Percentiles rank a stretch among this genome's conserved stretches.
These are phyloP conservation scores for Paxillus ammoniavirescens DNA, from an alignment of 768 basidiomycete species.

Conservation along the genomic window DNA sequence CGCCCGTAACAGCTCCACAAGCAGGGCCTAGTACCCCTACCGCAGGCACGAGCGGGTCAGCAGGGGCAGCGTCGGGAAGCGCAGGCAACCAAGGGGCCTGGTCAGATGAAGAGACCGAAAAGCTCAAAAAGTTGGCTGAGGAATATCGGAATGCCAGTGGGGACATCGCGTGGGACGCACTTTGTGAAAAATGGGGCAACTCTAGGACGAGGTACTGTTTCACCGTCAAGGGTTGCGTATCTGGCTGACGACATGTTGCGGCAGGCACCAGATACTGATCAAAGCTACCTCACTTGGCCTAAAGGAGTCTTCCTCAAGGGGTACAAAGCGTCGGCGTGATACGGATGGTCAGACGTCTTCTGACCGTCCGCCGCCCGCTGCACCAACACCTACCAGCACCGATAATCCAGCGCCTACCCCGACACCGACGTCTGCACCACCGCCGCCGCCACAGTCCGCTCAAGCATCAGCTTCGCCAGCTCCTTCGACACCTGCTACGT, in stretches of 20 bases:
- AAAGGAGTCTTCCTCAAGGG: constrained; percentile 70
- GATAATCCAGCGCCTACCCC: constrained; percentile 18
- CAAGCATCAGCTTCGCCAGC: constrained; percentile 34
- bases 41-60: constrained; percentile 22
- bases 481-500: constrained; percentile 31
- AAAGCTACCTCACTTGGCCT: constrained; percentile 78
- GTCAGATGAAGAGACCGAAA: constrained; percentile 76
- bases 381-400: constrained; percentile 17
- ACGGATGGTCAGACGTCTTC: constrained; percentile 32
- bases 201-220: constrained; percentile 63
- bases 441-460: constrained; percentile 29
- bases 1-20: constrained; percentile 20
- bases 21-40: constrained; percentile 27
- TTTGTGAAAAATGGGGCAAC: constrained; percentile 71
- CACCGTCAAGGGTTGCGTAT: neutral
- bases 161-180: constrained; percentile 76
- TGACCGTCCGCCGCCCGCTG: constrained; percentile 21
- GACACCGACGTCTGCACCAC: constrained; percentile 27
- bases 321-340: constrained; percentile 58
- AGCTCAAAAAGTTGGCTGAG: constrained; percentile 66
- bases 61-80: constrained; percentile 18
- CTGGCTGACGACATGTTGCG: constrained; percentile 5
- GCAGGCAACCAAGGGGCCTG: constrained; percentile 68
- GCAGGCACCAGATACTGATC: constrained; percentile 78
- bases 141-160: constrained; percentile 51